These are phyloP conservation scores for Cinnamomum micranthum DNA, from an alignment of 164 flowering plant genomes.

Conservation along the genomic window DNA sequence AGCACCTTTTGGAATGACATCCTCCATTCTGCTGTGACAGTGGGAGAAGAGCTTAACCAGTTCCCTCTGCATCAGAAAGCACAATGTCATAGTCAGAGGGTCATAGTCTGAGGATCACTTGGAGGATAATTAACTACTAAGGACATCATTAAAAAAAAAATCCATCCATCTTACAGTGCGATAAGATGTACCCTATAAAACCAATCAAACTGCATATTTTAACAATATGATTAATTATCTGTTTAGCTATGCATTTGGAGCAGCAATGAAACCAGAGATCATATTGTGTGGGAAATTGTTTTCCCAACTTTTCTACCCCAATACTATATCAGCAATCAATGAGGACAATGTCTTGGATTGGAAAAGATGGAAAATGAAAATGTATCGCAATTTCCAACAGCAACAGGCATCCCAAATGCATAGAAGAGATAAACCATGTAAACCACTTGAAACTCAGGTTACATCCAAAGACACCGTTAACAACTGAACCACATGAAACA, in stretches of 20 bases:
- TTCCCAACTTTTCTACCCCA: neutral
- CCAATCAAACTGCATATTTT: too few relatives aligned
- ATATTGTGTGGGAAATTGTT: neutral
- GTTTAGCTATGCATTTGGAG: neutral
- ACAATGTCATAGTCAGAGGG: neutral
- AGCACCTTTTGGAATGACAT: constrained; percentile 51
- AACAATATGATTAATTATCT: neutral
- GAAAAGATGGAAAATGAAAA: neutral
- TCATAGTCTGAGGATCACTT: neutral
- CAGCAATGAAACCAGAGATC: neutral
- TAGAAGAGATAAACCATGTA: too few relatives aligned
- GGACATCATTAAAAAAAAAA: too few relatives aligned
- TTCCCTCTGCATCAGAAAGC: constrained; percentile 47
- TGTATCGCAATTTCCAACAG: neutral
- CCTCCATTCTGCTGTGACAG: constrained; percentile 87
- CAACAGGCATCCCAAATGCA: neutral
- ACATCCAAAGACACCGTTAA: neutral
- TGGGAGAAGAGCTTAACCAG: constrained; percentile 59
- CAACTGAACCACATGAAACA: neutral
- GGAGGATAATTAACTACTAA: neutral
- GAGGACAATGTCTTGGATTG: neutral
- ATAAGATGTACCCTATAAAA: neutral
- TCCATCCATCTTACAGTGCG: neutral
- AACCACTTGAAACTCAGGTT: neutral
- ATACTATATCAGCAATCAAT: neutral